phyloP scores from a whole-genome alignment of 2,329 filamentous ascomycete species.

The Ophioceras dolichostomum region DNA sequence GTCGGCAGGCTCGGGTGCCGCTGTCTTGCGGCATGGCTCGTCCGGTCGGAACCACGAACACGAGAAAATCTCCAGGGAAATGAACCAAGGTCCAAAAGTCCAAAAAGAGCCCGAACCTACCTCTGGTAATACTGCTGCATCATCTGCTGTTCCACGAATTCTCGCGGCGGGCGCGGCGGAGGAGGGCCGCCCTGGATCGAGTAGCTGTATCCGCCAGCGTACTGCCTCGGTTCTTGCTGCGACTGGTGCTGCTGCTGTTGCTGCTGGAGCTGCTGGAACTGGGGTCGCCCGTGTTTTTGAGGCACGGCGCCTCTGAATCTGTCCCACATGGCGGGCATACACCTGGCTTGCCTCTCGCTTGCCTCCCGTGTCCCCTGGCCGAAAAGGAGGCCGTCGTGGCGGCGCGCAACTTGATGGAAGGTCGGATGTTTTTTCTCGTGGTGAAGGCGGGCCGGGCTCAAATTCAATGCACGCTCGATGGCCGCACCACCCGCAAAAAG shows the following conservation, averaged over 20 bases:
- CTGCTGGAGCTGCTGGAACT: slow-evolving; percentile 7
- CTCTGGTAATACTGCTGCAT: slow-evolving; percentile 12
- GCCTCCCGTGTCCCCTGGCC: neutral
- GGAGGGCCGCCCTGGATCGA: slow-evolving; percentile 22
- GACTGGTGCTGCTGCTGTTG: neutral
- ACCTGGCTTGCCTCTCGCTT: neutral
- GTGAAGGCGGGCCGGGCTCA: neutral
- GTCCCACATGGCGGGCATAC: slow-evolving; percentile 1
- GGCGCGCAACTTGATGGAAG: neutral
- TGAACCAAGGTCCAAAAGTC: too few species aligned
- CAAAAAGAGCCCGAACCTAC: slow-evolving; percentile 10
- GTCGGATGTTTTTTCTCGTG: neutral
- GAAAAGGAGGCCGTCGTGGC: neutral
- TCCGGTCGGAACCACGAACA: too few species aligned
- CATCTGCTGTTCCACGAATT: slow-evolving; percentile 14
- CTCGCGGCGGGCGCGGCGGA: slow-evolving; percentile 16
- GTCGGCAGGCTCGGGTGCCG: too few species aligned
- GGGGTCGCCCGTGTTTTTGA: slow-evolving; percentile 1
- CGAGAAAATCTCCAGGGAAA: too few species aligned
- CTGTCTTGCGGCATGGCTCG: too few species aligned
- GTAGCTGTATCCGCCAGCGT: slow-evolving; percentile 19
- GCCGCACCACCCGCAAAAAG: too few species aligned
- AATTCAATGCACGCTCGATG: too few species aligned
- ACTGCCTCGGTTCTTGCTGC: neutral
- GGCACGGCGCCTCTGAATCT: slow-evolving; percentile 3